Conservation (phyloP, 495 filamentous ascomycete genomes). For the Penicillium dipodomyicola region DNA sequence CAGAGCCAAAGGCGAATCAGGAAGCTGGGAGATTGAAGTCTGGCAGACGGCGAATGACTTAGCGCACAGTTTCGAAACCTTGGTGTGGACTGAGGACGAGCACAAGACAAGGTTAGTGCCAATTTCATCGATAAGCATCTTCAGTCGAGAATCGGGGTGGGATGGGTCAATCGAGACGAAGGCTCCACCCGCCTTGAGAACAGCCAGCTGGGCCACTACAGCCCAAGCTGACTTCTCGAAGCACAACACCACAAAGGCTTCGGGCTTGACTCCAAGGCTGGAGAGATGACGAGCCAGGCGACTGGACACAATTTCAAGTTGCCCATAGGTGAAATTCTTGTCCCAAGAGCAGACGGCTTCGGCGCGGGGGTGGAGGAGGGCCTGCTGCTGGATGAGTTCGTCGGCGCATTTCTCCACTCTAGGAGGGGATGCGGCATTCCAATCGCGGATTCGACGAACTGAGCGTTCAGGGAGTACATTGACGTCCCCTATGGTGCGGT, state of each 20-base stretch:
- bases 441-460: conserved; percentile 32
- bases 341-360: conserved; percentile 51
- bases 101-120: conserved; percentile 40
- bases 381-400: conserved; percentile 46
- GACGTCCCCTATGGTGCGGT: conserved; percentile 34
- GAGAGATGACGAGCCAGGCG: conserved; percentile 37
- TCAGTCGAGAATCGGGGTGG: conserved; percentile 53
- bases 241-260: conserved; percentile 50
- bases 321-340: conserved; percentile 44
- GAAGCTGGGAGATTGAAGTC: conserved; percentile 29
- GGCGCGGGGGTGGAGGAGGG: conserved; percentile 26
- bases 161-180: conserved; percentile 58
- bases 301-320: conserved; percentile 41
- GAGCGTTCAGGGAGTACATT: conserved; percentile 34
- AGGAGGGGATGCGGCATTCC: conserved; percentile 35
- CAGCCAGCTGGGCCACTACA: conserved; percentile 51
- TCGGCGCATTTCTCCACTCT: conserved; percentile 46
- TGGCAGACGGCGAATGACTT: conserved; percentile 33
- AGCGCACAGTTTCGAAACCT: conserved; percentile 32
- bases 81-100: conserved; percentile 32
- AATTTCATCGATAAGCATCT: conserved; percentile 52
- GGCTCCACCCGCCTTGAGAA: conserved; percentile 58
- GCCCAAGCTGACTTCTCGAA: conserved; percentile 59
- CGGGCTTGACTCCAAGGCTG: conserved; percentile 42
- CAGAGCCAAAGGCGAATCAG: conserved; percentile 20